Base-by-base conservation (phyloP, 2,329 filamentous ascomycete genomes). In the Ceratocystis cubensis region DNA sequence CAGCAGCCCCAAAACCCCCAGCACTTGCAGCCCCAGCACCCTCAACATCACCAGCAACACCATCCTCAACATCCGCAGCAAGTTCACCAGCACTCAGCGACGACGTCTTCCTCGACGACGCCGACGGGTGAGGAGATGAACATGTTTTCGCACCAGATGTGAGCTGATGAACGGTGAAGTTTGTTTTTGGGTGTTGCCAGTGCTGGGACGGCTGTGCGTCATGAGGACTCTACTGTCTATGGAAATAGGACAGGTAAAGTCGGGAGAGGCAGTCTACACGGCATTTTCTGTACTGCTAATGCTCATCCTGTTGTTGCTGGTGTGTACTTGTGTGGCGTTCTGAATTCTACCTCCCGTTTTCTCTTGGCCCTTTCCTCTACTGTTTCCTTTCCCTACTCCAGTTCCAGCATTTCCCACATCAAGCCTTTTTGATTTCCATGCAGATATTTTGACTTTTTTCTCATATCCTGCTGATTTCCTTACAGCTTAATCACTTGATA, bases 101-200 rank as follows among this genome's bases (percentile, higher is more conserved):
- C 66, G 56, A 61, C 64, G 56, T 67, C 66, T 44, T 41, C 66
- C 4, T 65, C 66, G 13, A 67, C 66, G n/a, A 67, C 66, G n/a
- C 66, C 66, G 33, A 65, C 69, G 15, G 82, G 82, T 75, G 88
- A 92, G 74, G 91, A 94, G 84, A 91, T 91, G 86, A 91, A 91
- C 96, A 96, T 95, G 91, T 96, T 92, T 82, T 88, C 68, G 33
- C 69, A 91, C 83, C 89, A 91, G 82, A 90, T 94, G 87, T 94
- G 85, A 90, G 82, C n/a, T 28, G 53, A n/a, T 6, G 8, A 25
- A 8, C 22, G 2, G 25, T 20, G 53, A 1, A 20, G 53, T 30
- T 10, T 17, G 53, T 37, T 7, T 37, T 25, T 25, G 20, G 48
- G 7, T 1, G 17, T 2, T 22, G 5, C 20, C n/a, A 4, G 46